Percentiles rank a stretch among this genome's conserved stretches.
These are phyloP conservation scores for Botrytis porri DNA, from an alignment of 2,329 filamentous ascomycete species.

Conservation along the genomic window DNA sequence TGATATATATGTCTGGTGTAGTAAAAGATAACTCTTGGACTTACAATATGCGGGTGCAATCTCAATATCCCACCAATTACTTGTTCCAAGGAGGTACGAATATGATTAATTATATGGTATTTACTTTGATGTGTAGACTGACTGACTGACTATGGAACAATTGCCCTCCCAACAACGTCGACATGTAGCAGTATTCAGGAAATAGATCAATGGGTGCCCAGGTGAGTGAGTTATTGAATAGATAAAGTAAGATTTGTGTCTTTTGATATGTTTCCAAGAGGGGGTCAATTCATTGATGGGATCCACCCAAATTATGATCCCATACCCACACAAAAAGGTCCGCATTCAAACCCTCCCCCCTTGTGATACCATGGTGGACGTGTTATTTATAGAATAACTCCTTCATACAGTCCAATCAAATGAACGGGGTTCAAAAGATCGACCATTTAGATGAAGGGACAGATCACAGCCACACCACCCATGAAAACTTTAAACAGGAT, in stretches of 20 bases:
- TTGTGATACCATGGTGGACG: neutral
- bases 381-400: neutral
- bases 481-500: constrained; percentile 2
- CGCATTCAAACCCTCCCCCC: neutral
- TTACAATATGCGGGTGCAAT: neutral
- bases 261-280: neutral
- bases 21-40: neutral
- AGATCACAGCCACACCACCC: constrained; percentile 6
- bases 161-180: neutral
- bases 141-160: neutral
- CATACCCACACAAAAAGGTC: constrained; percentile 3
- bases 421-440: neutral
- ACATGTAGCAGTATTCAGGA: neutral
- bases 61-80: neutral
- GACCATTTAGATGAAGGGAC: constrained; percentile 3
- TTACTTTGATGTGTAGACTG: neutral
- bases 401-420: neutral
- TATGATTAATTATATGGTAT: neutral
- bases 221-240: neutral
- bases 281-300: neutral
- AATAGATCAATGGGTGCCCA: no score
- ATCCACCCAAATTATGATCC: neutral
- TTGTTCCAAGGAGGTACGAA: neutral
- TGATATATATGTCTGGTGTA: neutral
- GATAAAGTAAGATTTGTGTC: neutral